These are phyloP conservation scores for Colletotrichum noveboracense DNA, from an alignment of 2,329 filamentous ascomycete genomes.

Conservation along the genomic window DNA sequence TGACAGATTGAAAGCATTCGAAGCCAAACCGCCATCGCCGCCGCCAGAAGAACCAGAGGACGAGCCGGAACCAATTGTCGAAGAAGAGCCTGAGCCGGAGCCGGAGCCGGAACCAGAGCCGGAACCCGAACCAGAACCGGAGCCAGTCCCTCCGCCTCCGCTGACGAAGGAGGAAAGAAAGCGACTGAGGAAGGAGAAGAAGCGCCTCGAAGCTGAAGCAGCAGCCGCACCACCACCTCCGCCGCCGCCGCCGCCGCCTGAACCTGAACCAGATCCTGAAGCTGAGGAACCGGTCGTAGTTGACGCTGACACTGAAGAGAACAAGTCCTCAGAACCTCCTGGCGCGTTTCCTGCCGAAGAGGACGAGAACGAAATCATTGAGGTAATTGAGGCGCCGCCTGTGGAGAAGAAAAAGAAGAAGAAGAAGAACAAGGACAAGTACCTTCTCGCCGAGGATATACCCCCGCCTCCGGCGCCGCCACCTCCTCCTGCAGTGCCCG, in stretches of 20 bases:
- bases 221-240: slow-evolving; percentile 15
- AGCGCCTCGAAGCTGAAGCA: slow-evolving; percentile 30
- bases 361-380: slow-evolving; percentile 54
- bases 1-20: slow-evolving; percentile 62
- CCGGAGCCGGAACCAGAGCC: slow-evolving; percentile 24
- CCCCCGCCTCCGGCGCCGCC: slow-evolving; percentile 42
- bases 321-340: slow-evolving; percentile 48
- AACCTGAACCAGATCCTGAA: slow-evolving; percentile 10
- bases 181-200: slow-evolving; percentile 46
- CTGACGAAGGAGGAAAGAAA: slow-evolving; percentile 41
- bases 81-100: slow-evolving; percentile 20
- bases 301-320: slow-evolving; percentile 27
- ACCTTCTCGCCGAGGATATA: slow-evolving; percentile 34
- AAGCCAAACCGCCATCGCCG: slow-evolving; percentile 37
- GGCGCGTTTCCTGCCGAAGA: slow-evolving; percentile 64
- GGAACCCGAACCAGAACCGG: slow-evolving; percentile 33
- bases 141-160: slow-evolving; percentile 43
- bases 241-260: slow-evolving; percentile 18
- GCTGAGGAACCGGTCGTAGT: slow-evolving; percentile 22
- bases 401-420: slow-evolving; percentile 50
- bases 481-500: slow-evolving; percentile 52
- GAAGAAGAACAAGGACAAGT: slow-evolving; percentile 43
- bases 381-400: slow-evolving; percentile 56
- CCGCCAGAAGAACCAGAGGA: slow-evolving; percentile 34
- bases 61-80: slow-evolving; percentile 16